A percentile compares a stretch with the other conserved stretches of the same genome.
phyloP scores from a whole-genome alignment of 306 rosid genomes.

The Castanea sativa region DNA sequence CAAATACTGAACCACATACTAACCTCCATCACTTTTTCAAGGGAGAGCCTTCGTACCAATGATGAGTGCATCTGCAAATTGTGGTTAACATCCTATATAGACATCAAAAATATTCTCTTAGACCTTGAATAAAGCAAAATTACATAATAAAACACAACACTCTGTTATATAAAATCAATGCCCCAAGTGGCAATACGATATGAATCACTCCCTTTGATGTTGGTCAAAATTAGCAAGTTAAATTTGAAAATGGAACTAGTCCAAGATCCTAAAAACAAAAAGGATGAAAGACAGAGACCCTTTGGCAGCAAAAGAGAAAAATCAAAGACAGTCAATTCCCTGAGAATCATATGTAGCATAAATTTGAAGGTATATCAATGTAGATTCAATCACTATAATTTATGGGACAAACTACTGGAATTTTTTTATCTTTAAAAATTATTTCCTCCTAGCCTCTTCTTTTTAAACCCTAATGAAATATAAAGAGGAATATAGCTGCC shows the following conservation, averaged over 20 bases:
- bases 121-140: conserved; percentile 2
- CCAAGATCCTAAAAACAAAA: not conserved
- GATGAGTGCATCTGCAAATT: conserved; percentile 88
- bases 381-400: not conserved
- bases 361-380: not conserved
- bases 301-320: not conserved
- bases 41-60: conserved; percentile 79
- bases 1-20: conserved; percentile 23
- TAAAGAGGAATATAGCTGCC: not conserved
- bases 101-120: conserved; percentile 3
- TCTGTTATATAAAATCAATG: not conserved
- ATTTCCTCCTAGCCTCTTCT: not conserved
- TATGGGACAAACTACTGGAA: not conserved
- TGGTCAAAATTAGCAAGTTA: not conserved
- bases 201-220: not conserved
- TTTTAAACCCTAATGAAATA: not conserved
- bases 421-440: not conserved
- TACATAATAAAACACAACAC: not conserved
- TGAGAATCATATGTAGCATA: not conserved
- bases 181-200: not conserved
- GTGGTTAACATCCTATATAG: conserved; percentile 49
- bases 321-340: not conserved
- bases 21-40: conserved; percentile 80
- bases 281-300: not conserved
- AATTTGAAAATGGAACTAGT: not conserved